A percentile compares a stretch with the other conserved stretches of the same genome.
Evolutionary conservation across 805 yeast species (phyloP).

Genomic region (Yarrowia sp.): DNA sequence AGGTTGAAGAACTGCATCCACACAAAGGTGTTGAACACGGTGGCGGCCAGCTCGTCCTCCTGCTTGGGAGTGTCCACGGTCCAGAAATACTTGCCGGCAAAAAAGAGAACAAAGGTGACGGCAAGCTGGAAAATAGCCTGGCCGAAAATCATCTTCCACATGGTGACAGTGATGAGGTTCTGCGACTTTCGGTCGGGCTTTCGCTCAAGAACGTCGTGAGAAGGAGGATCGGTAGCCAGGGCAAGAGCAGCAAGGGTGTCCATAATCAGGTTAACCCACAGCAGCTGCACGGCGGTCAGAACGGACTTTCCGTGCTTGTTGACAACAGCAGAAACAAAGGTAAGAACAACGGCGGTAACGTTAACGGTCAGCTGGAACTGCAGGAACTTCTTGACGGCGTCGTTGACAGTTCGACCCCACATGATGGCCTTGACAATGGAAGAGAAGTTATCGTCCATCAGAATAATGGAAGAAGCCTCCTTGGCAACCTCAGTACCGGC

Average conservation of each 20-base stretch:
- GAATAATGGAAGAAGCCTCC: conserved; percentile 92
- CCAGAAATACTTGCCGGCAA: conserved; percentile 73
- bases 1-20: conserved; percentile 97
- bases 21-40: conserved; percentile 95
- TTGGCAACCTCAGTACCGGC: conserved; percentile 98
- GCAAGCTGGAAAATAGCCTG: conserved; percentile 80
- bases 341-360: conserved; percentile 91
- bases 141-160: conserved; percentile 98
- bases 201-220: conserved; percentile 74
- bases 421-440: conserved; percentile 96
- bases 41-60: conserved; percentile 69
- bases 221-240: conserved; percentile 96
- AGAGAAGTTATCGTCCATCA: conserved; percentile 92
- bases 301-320: conserved; percentile 82
- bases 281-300: conserved; percentile 92
- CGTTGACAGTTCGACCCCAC: conserved; percentile 98
- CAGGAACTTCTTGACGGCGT: conserved; percentile 91
- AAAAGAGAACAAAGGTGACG: conserved; percentile 82
- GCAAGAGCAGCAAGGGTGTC: conserved; percentile 98
- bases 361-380: conserved; percentile 97
- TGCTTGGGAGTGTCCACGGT: conserved; percentile 51
- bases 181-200: conserved; percentile 83
- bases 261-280: conserved; percentile 98
- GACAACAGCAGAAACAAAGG: conserved; percentile 93
- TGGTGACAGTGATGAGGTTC: conserved; percentile 83